Base-by-base conservation (phyloP, 495 filamentous ascomycete species). In the Wilcoxina mikolae region DNA sequence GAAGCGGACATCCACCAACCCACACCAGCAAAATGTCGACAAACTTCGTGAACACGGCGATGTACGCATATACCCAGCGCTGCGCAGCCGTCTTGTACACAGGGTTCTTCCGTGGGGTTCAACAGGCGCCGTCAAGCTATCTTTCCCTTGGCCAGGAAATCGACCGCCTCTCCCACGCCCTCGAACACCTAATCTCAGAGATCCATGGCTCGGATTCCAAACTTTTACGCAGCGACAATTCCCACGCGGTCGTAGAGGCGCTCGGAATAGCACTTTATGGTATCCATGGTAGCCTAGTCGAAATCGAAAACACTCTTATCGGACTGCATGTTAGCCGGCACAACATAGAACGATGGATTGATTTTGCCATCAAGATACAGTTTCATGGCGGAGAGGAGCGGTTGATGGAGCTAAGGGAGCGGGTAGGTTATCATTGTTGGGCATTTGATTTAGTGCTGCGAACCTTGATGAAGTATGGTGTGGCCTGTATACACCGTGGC, bases 371-470 rank as follows among this genome's bases (percentile, higher is more conserved):
- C 10, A 49, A 49, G 20, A 3, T 23, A 20, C 46, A 49, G 20
- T 49, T 49, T 23, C 22, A 29, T 2, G 27, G 23, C 24, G 25
- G 46, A 11, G 46, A 49, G 12, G 25, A 49, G 27, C 22, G 25
- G 27, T 25, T 49, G 12, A 15, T 11, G 29, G 46, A 27, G 12
- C n/a, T 49, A 25, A 15, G 22, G 31, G 31, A 52, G 33, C 12
- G 49, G 2, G 31, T 52, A 7, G 49, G 49, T 15, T 52, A 41
- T 20, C 49, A 52, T 26, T 38, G 29, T 7, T 52, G 49, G 49
- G 49, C 49, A 10, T 39, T 52, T 52, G 49, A 52, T 4, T 3
- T 35, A 31, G 49, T 52, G 12, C 12, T 52, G 49, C 28, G 49
- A 3, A 41, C 31, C 10, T 3, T 52, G 49, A 38, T 22, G 28